These are phyloP conservation scores for Aspergillus versicolor DNA, from an alignment of 2,329 filamentous ascomycete genomes.

Conservation along the genomic window DNA sequence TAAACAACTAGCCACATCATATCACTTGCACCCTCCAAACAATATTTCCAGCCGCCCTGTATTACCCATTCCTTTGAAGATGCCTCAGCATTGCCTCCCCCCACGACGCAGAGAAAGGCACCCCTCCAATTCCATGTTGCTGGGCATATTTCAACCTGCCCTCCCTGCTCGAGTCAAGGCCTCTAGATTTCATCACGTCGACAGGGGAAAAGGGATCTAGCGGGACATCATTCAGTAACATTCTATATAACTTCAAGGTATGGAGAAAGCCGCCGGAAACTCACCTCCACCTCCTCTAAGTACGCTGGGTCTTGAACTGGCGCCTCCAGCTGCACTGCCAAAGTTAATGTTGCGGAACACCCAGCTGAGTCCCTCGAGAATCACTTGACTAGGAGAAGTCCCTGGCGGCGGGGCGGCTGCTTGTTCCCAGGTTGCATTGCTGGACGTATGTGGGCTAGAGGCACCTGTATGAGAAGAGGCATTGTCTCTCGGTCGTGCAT, in stretches of 20 bases:
- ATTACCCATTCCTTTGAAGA: not conserved
- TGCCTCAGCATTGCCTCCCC: not conserved
- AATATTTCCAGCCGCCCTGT: too few relatives aligned
- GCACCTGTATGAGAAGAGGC: not conserved
- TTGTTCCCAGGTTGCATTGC: not conserved
- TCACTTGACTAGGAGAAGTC: not conserved
- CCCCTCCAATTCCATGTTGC: constrained; percentile 4
- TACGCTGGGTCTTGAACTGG: too few relatives aligned
- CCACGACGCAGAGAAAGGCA: constrained; percentile 7
- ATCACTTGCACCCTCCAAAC: too few relatives aligned
- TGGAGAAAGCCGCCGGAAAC: not conserved
- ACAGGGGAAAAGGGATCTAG: constrained; percentile 1
- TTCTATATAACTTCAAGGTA: not conserved
- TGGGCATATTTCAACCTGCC: not conserved
- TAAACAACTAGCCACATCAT: too few relatives aligned
- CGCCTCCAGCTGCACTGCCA: not conserved
- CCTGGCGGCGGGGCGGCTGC: not conserved
- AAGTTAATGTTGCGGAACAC: not conserved
- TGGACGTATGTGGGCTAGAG: not conserved
- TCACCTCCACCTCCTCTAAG: not conserved
- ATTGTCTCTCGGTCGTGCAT: too few relatives aligned
- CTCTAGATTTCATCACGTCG: constrained; percentile 3
- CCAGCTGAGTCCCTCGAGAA: not conserved
- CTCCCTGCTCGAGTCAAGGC: constrained; percentile 1
- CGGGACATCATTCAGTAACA: not conserved